Percentiles rank a stretch among this genome's conserved stretches.
Evolutionary conservation across 202 grass and related monocot genomes (phyloP).

Genomic region (Digitaria exilis): DNA sequence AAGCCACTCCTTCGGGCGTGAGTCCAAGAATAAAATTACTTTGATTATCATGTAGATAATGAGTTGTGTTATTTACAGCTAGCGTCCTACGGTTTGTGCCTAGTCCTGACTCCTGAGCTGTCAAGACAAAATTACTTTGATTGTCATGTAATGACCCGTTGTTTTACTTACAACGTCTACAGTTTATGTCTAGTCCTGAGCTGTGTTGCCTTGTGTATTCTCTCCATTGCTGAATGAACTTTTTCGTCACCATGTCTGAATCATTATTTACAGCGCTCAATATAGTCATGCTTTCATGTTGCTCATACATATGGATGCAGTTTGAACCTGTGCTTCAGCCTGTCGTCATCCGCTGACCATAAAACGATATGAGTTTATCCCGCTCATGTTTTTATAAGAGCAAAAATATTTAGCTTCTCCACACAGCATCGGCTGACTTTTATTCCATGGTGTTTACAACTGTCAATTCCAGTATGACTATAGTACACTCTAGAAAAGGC

Average conservation of each 20-base stretch:
- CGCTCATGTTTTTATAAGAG: neutral
- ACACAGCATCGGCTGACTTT: neutral
- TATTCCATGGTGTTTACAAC: neutral
- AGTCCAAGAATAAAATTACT: too few species aligned
- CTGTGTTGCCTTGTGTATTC: neutral
- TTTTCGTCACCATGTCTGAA: neutral
- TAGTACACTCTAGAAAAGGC: neutral
- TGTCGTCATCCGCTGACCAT: neutral
- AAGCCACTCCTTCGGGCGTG: too few species aligned
- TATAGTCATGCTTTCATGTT: too few species aligned
- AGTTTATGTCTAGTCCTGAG: neutral
- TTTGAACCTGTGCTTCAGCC: neutral
- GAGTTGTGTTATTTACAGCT: too few species aligned
- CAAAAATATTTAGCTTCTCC: neutral
- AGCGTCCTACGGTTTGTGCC: too few species aligned
- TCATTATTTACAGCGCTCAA: neutral
- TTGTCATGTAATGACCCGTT: too few species aligned
- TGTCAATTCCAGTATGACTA: neutral
- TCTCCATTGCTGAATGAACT: neutral
- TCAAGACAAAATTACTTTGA: too few species aligned
- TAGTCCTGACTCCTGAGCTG: too few species aligned
- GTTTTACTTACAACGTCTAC: too few species aligned
- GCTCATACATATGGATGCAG: too few species aligned
- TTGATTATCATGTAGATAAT: too few species aligned
- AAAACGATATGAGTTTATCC: neutral